Percentiles rank a stretch among this genome's conserved stretches.
These are phyloP conservation scores for Helicostylum pulchrum DNA, from an alignment of 192 early-diverging fungal genomes.

Conservation along the genomic window DNA sequence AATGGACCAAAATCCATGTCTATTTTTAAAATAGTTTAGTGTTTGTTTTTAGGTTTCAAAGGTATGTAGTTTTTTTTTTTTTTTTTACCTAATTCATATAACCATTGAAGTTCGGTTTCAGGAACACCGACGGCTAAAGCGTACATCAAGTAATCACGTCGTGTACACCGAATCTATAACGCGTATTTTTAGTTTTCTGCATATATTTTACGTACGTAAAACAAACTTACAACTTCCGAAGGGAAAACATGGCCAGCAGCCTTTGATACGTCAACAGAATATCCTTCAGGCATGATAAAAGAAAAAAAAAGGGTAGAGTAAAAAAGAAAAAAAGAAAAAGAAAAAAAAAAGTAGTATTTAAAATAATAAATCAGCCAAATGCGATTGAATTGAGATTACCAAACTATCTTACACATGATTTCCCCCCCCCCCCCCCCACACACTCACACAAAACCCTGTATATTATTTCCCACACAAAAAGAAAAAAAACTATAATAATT, in stretches of 20 bases:
- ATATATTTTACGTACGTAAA: too few relatives aligned
- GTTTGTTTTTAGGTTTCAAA: too few relatives aligned
- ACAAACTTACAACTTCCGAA: conserved; percentile 31
- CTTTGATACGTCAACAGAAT: conserved; percentile 51
- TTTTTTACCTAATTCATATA: conserved; percentile 55
- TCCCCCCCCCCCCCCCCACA: too few relatives aligned
- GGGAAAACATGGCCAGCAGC: conserved; percentile 51
- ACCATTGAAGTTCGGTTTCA: conserved; percentile 56
- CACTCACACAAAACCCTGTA: too few relatives aligned
- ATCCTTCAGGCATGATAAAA: conserved; percentile 23
- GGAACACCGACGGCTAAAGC: conserved; percentile 63
- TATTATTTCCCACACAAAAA: too few relatives aligned
- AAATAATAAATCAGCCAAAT: neutral
- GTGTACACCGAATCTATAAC: conserved; percentile 56
- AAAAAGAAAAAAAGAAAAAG: neutral
- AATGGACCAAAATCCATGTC: conserved; percentile 62
- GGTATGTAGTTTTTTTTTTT: neutral
- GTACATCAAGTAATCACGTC: conserved; percentile 72
- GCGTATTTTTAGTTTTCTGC: too few relatives aligned
- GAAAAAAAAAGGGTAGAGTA: neutral
- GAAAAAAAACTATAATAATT: too few relatives aligned
- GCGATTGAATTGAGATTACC: neutral
- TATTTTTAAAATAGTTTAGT: conserved; percentile 27
- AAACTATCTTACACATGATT: neutral
- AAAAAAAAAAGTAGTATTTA: neutral